Conservation (phyloP, 2,329 filamentous ascomycete species). For the Endothia cerciana region DNA sequence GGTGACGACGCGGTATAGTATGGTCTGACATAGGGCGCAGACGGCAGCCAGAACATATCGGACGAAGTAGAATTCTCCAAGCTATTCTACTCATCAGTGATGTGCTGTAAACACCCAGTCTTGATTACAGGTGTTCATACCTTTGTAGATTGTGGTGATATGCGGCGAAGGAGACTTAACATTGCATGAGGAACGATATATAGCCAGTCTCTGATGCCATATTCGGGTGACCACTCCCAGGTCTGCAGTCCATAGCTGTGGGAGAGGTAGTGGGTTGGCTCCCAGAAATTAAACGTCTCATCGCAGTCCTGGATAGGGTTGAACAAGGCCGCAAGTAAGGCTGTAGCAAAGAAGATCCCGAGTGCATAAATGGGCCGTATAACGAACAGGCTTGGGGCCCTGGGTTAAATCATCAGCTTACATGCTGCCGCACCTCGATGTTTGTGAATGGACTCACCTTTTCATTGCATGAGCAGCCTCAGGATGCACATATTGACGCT, state of each 20-base stretch:
- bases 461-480: conserved; percentile 55
- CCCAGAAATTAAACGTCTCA: conserved; percentile 99
- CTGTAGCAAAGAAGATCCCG: conserved; percentile 76
- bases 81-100: conserved; percentile 13
- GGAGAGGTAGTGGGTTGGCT: conserved; percentile 90
- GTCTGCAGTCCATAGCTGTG: conserved; percentile 95
- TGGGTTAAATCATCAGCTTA: conserved; percentile 34
- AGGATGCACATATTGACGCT: conserved; percentile 51
- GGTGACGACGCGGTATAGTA: conserved; percentile 78
- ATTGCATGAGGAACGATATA: conserved; percentile 82
- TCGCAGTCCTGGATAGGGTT: conserved; percentile 97
- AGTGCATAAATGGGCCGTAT: conserved; percentile 78
- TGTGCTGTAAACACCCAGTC: no score
- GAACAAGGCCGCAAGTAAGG: conserved; percentile 75
- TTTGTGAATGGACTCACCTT: conserved; percentile 44
- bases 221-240: conserved; percentile 97
- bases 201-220: conserved; percentile 92
- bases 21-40: conserved; percentile 81
- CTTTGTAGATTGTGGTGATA: conserved; percentile 67
- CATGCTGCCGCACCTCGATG: not conserved
- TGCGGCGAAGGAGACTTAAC: conserved; percentile 66
- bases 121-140: conserved; percentile 36
- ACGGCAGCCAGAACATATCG: conserved; percentile 73
- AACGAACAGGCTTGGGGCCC: conserved; percentile 59
- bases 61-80: conserved; percentile 84